Percentiles rank a stretch among this genome's conserved stretches.
These are phyloP conservation scores for Penicillium sclerotiorum DNA, from an alignment of 2,329 filamentous ascomycete species.

Conservation along the genomic window DNA sequence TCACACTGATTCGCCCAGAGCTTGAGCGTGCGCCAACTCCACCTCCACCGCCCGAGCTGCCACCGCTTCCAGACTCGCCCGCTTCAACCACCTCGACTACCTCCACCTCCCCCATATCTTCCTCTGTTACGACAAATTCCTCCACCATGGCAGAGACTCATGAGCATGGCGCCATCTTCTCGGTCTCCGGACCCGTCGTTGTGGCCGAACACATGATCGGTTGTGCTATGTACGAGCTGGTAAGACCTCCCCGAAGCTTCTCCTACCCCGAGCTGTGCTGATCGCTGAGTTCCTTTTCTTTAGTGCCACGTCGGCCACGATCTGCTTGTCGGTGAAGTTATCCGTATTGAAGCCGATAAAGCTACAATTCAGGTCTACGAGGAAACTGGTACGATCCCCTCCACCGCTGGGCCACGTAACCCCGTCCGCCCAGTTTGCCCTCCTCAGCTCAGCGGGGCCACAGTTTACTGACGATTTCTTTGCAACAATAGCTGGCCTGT, in stretches of 20 bases:
- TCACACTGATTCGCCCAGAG: slow-evolving; percentile 57
- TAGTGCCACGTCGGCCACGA: slow-evolving; percentile 92
- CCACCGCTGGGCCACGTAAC: slow-evolving; percentile 9
- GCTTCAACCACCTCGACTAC: slow-evolving; percentile 42
- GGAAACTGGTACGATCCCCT: slow-evolving; percentile 73
- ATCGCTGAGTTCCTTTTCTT: slow-evolving; percentile 2
- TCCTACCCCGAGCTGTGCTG: slow-evolving; percentile 5
- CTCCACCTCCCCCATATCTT: slow-evolving; percentile 31
- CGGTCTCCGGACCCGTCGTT: slow-evolving; percentile 83
- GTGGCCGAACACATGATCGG: slow-evolving; percentile 98
- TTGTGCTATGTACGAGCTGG: slow-evolving; percentile 99
- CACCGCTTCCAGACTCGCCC: slow-evolving; percentile 50
- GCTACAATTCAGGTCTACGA: slow-evolving; percentile 99
- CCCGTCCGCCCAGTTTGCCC: background rate
- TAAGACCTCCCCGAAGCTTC: slow-evolving; percentile 48
- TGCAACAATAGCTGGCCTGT: slow-evolving; percentile 73
- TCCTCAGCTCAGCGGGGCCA: background rate
- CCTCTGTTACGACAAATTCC: slow-evolving; percentile 29
- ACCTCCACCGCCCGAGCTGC: slow-evolving; percentile 45
- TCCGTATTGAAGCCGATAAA: slow-evolving; percentile 93
- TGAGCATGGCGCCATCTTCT: slow-evolving; percentile 68
- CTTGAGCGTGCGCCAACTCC: slow-evolving; percentile 12
- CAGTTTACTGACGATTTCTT: slow-evolving; percentile 10
- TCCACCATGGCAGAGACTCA: slow-evolving; percentile 53
- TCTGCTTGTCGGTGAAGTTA: slow-evolving; percentile 92